Conservation (phyloP, 1,284 basidiomycete genomes). For the Leccinum huronense region DNA sequence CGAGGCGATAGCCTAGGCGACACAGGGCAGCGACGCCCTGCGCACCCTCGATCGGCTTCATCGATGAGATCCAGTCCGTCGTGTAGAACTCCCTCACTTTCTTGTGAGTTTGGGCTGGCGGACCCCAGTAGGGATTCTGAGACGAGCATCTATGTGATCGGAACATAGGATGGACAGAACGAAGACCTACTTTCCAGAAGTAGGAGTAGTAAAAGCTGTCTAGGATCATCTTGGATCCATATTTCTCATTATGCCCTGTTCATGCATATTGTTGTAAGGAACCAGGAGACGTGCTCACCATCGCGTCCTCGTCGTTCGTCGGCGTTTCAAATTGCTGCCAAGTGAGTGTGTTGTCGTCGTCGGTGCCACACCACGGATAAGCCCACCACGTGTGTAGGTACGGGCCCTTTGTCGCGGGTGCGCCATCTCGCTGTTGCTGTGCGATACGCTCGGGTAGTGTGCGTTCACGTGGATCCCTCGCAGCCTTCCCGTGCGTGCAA, state of each 20-base stretch:
- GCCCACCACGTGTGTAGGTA: no score
- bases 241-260: constrained; percentile 70
- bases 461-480: constrained; percentile 42
- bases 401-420: no score
- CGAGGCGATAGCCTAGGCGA: constrained; percentile 61
- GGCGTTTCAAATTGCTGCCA: no score
- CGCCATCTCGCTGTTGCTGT: no score
- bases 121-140: constrained; percentile 73
- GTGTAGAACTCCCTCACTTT: constrained; percentile 65
- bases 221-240: constrained; percentile 50
- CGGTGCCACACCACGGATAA: no score
- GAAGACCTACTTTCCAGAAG: constrained; percentile 22
- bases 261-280: constrained; percentile 8
- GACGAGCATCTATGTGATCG: constrained; percentile 7
- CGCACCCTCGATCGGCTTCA: constrained; percentile 64
- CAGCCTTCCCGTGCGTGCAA: constrained; percentile 55
- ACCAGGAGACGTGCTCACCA: no score
- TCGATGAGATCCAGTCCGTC: constrained; percentile 50
- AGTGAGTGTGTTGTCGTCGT: no score
- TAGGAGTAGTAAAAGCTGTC: constrained; percentile 56
- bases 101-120: constrained; percentile 53
- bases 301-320: no score
- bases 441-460: no score
- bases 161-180: constrained; percentile 61
- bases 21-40: constrained; percentile 56